Evolutionary conservation across 208 protist species (phyloP).

Genomic region (Strigomonas culicis): DNA sequence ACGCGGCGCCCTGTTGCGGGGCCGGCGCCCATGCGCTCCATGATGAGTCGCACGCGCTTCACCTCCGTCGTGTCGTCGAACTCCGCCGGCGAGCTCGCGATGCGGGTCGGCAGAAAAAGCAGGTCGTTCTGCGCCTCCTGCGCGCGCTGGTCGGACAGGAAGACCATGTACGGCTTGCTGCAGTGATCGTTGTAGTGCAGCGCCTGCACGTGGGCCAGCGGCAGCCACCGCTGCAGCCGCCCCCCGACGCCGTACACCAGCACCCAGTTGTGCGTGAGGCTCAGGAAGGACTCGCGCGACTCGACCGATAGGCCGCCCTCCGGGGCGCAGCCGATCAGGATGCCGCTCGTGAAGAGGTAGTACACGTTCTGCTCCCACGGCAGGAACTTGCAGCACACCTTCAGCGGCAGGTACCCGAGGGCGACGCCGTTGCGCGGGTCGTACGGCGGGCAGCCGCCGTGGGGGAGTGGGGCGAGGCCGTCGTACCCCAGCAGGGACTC

Average conservation of each 20-base stretch:
- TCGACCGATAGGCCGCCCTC: not conserved
- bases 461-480: constrained; percentile 12
- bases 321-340: constrained; percentile 8
- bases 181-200: constrained; percentile 6
- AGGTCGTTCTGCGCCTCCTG: constrained; percentile 2
- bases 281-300: not conserved
- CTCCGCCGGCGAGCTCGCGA: not conserved
- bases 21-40: not conserved
- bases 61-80: constrained; percentile 8
- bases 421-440: constrained; percentile 22
- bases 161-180: constrained; percentile 3
- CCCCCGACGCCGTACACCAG: not conserved
- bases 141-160: constrained; percentile 2
- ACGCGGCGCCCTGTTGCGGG: constrained; percentile 4
- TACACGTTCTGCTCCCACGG: constrained; percentile 13
- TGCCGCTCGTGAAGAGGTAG: constrained; percentile 18
- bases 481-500: constrained; percentile 21
- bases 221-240: not conserved
- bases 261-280: constrained; percentile 9
- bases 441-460: constrained; percentile 19
- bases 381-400: constrained; percentile 10
- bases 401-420: constrained; percentile 19
- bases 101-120: constrained; percentile 2
- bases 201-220: not conserved
- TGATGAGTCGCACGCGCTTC: not conserved